These are phyloP conservation scores for Telopea speciosissima DNA, from an alignment of 177 flowering plant species.

Conservation along the genomic window DNA sequence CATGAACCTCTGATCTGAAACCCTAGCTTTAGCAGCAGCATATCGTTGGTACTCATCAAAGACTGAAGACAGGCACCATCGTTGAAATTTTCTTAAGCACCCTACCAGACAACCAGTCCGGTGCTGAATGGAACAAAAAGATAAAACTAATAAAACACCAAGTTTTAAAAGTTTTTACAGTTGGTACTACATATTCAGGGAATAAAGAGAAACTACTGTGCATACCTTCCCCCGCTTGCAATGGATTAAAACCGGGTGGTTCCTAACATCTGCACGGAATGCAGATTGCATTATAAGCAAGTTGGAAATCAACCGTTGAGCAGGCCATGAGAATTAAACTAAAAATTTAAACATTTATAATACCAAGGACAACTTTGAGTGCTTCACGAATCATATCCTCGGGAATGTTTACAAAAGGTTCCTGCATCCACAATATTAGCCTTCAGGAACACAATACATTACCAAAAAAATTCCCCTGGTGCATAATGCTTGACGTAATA, in stretches of 20 bases:
- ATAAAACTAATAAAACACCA: neutral
- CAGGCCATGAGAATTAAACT: neutral
- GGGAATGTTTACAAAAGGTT: constrained; percentile 90
- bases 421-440: constrained; percentile 38
- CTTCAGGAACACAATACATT: neutral
- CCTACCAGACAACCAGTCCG: constrained; percentile 84
- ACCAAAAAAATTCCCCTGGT: neutral
- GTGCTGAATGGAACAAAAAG: constrained; percentile 36
- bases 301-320: neutral
- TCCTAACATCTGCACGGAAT: constrained; percentile 32
- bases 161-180: neutral
- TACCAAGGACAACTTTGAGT: constrained; percentile 76
- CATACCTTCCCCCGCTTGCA: constrained; percentile 93
- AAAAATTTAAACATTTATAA: neutral
- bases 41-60: constrained; percentile 71
- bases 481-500: neutral
- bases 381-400: constrained; percentile 82
- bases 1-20: constrained; percentile 75
- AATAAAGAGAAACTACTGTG: neutral
- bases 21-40: constrained; percentile 80
- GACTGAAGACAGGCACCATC: constrained; percentile 69
- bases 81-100: constrained; percentile 67
- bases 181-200: neutral
- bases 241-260: constrained; percentile 80
- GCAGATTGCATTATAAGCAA: constrained; percentile 6